Conservation (phyloP, 2,329 filamentous ascomycete genomes). For the Chrysoporthe puriensis region DNA sequence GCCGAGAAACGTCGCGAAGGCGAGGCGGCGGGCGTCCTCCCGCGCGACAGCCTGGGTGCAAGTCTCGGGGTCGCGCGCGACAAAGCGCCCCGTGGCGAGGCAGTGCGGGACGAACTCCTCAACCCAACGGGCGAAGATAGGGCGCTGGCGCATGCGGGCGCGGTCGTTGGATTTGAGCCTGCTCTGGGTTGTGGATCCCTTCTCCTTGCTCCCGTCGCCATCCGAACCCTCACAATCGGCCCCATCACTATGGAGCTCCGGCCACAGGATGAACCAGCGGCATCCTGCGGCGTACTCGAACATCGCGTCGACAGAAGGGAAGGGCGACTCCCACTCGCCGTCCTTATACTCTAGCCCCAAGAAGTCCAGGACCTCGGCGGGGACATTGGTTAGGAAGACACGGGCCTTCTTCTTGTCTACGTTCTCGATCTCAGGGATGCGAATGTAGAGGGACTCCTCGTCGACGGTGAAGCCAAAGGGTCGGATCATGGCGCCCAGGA, state of each 20-base stretch:
- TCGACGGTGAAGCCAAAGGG: constrained; percentile 69
- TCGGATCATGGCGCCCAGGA: constrained; percentile 66
- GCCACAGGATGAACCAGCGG: constrained; percentile 58
- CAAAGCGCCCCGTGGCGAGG: constrained; percentile 44
- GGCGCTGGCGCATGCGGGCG: constrained; percentile 56
- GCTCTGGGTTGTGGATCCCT: constrained; percentile 36
- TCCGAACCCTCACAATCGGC: background rate
- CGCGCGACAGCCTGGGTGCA: constrained; percentile 38
- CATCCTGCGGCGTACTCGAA: constrained; percentile 65
- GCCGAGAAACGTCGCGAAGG: constrained; percentile 53
- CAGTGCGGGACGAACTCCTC: constrained; percentile 65
- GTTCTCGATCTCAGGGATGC: constrained; percentile 69
- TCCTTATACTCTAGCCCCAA: constrained; percentile 58
- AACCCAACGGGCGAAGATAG: constrained; percentile 63
- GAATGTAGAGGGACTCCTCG: constrained; percentile 65
- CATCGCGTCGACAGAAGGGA: constrained; percentile 57
- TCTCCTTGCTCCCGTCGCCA: constrained; percentile 23
- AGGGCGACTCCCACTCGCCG: constrained; percentile 56
- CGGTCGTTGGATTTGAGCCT: constrained; percentile 59
- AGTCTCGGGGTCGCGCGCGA: constrained; percentile 13
- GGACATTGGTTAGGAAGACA: constrained; percentile 63
- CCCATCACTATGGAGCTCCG: constrained; percentile 19
- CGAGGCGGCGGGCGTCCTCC: constrained; percentile 54
- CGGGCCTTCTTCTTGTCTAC: constrained; percentile 59
- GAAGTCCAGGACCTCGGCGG: constrained; percentile 61